These are phyloP conservation scores for Vachellia pachyceras DNA, from an alignment of 306 rosid species.

Conservation along the genomic window DNA sequence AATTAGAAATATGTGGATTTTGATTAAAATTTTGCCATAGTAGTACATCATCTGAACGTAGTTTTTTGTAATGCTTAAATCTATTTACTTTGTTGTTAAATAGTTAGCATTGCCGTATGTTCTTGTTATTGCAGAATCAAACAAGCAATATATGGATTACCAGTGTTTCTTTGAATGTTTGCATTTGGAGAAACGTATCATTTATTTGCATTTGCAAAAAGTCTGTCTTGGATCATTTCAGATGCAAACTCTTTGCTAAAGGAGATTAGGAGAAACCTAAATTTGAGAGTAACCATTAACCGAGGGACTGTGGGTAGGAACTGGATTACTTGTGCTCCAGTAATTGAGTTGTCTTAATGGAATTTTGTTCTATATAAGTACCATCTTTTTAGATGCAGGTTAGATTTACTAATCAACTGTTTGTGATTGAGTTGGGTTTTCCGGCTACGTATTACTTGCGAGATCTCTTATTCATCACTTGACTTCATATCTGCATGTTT, in stretches of 20 bases:
- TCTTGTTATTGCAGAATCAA: neutral
- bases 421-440: neutral
- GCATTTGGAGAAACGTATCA: conserved; percentile 35
- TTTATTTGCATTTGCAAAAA: conserved; percentile 17
- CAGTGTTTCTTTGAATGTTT: conserved; percentile 18
- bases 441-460: neutral
- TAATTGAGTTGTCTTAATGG: neutral
- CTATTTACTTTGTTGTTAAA: neutral
- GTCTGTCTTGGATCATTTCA: conserved; percentile 16
- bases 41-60: neutral
- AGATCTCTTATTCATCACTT: neutral
- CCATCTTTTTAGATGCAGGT: neutral
- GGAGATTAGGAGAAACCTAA: neutral
- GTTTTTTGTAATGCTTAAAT: neutral
- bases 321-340: neutral
- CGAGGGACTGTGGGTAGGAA: neutral
- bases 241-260: conserved; percentile 12
- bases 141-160: neutral
- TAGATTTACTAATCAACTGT: neutral
- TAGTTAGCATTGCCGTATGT: neutral
- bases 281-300: neutral
- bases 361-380: neutral
- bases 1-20: conserved; percentile 17
- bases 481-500: neutral
- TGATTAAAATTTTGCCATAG: neutral